A percentile compares a stretch with the other conserved stretches of the same genome.
phyloP scores from a whole-genome alignment of 306 rosid genomes.

The Casuarina equisetifolia region DNA sequence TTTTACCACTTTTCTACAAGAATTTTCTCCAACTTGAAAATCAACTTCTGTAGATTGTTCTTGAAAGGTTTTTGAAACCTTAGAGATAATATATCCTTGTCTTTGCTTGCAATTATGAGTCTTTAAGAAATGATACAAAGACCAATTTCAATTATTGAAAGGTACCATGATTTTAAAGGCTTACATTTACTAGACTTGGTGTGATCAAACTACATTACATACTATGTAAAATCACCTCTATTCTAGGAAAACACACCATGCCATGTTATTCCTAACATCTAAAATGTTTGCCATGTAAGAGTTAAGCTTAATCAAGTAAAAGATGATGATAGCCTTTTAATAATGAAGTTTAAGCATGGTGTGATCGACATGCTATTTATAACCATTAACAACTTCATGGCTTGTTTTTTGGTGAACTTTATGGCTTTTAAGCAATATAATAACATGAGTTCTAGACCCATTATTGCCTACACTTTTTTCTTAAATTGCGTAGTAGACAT shows the following conservation, averaged over 20 bases:
- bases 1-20: no score
- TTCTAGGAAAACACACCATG: conserved; percentile 5
- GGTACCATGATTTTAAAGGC: no score
- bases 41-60: no score
- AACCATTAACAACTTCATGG: conserved; percentile 41
- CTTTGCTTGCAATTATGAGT: no score
- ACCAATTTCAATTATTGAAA: no score
- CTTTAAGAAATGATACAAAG: no score
- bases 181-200: no score
- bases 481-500: conserved; percentile 40
- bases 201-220: no score
- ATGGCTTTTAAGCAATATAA: conserved; percentile 49
- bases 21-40: no score
- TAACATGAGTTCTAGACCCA: conserved; percentile 27
- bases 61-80: no score
- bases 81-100: no score
- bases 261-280: conserved; percentile 39
- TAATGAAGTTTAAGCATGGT: conserved; percentile 28
- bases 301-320: conserved; percentile 16
- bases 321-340: conserved; percentile 27
- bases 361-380: conserved; percentile 38
- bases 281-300: conserved; percentile 40
- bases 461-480: conserved; percentile 38
- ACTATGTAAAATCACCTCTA: no score
- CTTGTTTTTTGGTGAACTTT: conserved; percentile 36